phyloP scores from a whole-genome alignment of 495 filamentous ascomycete species.

The Lophiotrema nucula region DNA sequence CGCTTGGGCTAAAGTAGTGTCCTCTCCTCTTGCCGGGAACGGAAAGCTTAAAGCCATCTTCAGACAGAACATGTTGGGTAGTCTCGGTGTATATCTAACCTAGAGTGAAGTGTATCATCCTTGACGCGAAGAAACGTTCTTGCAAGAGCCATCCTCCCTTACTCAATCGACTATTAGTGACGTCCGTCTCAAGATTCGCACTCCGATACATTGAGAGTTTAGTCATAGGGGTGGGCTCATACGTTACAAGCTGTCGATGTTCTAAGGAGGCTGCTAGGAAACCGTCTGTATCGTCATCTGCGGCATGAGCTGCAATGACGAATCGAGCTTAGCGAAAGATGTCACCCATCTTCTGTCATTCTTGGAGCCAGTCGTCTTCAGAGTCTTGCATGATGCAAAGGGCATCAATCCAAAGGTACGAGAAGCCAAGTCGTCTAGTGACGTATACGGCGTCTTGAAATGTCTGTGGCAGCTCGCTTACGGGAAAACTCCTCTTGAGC shows the following conservation, averaged over 20 bases:
- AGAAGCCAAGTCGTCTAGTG: slow-evolving; percentile 4
- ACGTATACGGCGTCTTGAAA: slow-evolving; percentile 23
- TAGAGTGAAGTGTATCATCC: too few species aligned
- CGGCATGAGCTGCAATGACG: slow-evolving; percentile 6
- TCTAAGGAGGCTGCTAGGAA: slow-evolving; percentile 2
- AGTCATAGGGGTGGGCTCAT: background rate
- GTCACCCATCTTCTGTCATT: slow-evolving; percentile 16
- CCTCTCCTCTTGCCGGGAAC: too few species aligned
- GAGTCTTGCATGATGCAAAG: slow-evolving; percentile 32
- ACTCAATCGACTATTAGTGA: too few species aligned
- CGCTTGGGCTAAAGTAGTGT: background rate
- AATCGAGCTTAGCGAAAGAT: slow-evolving; percentile 11
- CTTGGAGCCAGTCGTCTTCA: slow-evolving; percentile 10
- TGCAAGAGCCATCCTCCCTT: too few species aligned
- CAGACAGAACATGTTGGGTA: too few species aligned
- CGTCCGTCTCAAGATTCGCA: background rate
- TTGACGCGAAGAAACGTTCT: too few species aligned
- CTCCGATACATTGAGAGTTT: background rate
- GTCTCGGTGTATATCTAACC: too few species aligned
- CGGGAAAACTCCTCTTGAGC: background rate
- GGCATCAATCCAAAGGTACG: slow-evolving; percentile 32
- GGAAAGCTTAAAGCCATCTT: too few species aligned
- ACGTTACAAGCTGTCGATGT: background rate
- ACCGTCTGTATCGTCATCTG: slow-evolving; percentile 11
- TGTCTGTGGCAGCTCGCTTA: slow-evolving; percentile 8